phyloP scores from a whole-genome alignment of 495 filamentous ascomycete genomes.

The Tuber microsphaerosporum region DNA sequence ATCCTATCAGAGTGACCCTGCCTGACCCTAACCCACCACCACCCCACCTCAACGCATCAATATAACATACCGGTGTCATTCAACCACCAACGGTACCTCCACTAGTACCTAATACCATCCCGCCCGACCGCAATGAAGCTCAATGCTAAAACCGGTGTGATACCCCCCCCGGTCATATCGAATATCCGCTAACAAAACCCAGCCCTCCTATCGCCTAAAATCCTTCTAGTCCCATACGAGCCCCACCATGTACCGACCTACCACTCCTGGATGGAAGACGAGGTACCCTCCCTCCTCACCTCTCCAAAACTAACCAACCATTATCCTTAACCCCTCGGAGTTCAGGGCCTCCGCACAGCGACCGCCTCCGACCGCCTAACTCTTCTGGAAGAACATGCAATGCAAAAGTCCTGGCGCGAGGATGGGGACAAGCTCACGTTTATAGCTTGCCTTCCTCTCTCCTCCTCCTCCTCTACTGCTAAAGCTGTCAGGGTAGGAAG shows the following conservation, averaged over 20 bases:
- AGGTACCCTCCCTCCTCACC: conserved; percentile 46
- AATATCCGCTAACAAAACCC: not conserved
- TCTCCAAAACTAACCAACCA: not conserved
- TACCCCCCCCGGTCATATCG: not conserved
- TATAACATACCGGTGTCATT: not conserved
- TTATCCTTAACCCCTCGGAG: not conserved
- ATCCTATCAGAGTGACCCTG: not conserved
- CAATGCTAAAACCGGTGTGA: conserved; percentile 47
- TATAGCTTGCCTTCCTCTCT: conserved; percentile 53
- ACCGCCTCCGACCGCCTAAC: conserved; percentile 78
- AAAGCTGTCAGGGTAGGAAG: conserved; percentile 14
- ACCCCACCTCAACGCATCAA: not conserved
- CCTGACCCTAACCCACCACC: not conserved
- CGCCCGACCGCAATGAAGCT: conserved; percentile 39
- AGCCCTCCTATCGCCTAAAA: conserved; percentile 60
- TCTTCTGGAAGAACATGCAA: conserved; percentile 70
- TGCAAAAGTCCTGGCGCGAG: conserved; percentile 73
- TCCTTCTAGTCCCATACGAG: conserved; percentile 78
- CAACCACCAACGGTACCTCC: not conserved
- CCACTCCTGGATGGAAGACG: conserved; percentile 85
- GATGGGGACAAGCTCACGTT: conserved; percentile 71
- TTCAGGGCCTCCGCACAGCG: conserved; percentile 66
- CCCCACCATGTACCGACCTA: conserved; percentile 72
- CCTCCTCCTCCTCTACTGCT: not conserved
- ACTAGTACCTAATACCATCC: not conserved